Evolutionary conservation across 2,329 filamentous ascomycete genomes (phyloP).

Genomic region (Ophiostoma triangulosporum): DNA sequence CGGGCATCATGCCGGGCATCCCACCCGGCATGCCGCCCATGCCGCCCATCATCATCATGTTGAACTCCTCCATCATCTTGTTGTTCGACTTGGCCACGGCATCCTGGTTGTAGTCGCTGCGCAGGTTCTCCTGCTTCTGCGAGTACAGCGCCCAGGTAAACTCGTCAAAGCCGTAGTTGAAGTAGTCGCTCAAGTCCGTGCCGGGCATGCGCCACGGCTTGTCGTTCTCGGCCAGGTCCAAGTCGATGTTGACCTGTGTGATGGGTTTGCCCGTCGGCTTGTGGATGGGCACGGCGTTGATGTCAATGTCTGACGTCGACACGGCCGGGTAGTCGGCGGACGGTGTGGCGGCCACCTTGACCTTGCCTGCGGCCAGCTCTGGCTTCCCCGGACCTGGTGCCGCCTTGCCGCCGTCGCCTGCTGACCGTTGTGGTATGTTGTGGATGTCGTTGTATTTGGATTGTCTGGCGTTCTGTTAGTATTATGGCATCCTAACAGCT

Average conservation of each 20-base stretch:
- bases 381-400: background rate
- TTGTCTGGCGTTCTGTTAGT: constrained; percentile 30
- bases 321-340: constrained; percentile 38
- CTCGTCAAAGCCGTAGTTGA: constrained; percentile 98
- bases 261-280: constrained; percentile 69
- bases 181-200: constrained; percentile 90
- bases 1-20: constrained; percentile 14
- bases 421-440: constrained; percentile 48
- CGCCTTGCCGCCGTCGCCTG: constrained; percentile 27
- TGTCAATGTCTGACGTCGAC: constrained; percentile 70
- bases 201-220: constrained; percentile 95
- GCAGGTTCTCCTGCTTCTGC: constrained; percentile 68
- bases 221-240: constrained; percentile 62
- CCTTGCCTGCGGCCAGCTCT: background rate
- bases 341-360: background rate
- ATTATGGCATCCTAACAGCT: background rate
- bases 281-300: constrained; percentile 71
- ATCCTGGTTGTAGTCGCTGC: constrained; percentile 60
- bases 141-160: constrained; percentile 96
- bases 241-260: constrained; percentile 60
- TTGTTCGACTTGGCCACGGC: constrained; percentile 52
- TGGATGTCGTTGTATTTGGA: constrained; percentile 51
- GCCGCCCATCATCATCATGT: constrained; percentile 52
- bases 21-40: constrained; percentile 19
- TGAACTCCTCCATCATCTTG: constrained; percentile 64